Base-by-base conservation (phyloP, 345 rosid species). In the Noccaea bulbosa region DNA sequence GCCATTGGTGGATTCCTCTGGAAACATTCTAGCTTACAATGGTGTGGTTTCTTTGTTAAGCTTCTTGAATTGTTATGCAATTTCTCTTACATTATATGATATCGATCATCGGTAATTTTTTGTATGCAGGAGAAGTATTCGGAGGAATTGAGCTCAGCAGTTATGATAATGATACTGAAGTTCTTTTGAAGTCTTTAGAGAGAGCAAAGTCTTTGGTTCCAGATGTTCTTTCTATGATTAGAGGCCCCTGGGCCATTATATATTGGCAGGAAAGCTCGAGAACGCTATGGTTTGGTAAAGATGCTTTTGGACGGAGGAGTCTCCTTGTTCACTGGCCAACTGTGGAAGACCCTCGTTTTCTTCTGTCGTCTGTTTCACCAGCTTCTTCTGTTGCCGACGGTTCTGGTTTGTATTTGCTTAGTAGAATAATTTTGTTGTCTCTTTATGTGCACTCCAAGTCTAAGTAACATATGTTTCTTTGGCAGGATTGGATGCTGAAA, bases 281-380 rank as follows among this genome's bases (percentile, higher is more conserved):
- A 79, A 90, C 93, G 9, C n/a, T 90, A 24, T 91, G 97, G 94
- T 93, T 93, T 82, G 94, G 92, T 79, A 80, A 88, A 59, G 98
- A 93, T 83, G 92, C 91, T 11, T 85, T 88, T 73, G 94, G 97
- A 40, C 78, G 97, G 69, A 79, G 97, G 79, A 91, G 98, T 71
- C 88, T 93, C n/a, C 92, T 93, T 77, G 92, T 91, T 78, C 97
- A 89, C 70, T 86, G 96, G 97, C 96, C 97, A 52, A 85, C 83
- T 11, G 47, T 14, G 12, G 82, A 84, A 69, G 96, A 87, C 57
- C 47, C 89, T 20, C 86, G 83, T 44, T 78, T 93, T 59, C 61
- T 93, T 63, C 75, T 93, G 5, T 88, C 92, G 11, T 93, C 97
- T 43, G 88, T 82, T 30, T 86, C 97, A 38, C 89, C 96, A 3